Evolutionary conservation across 2,329 filamentous ascomycete species (phyloP), one percentile per base, ranked within the genome.

Genomic region (Raffaelea ambrosiae): DNA sequence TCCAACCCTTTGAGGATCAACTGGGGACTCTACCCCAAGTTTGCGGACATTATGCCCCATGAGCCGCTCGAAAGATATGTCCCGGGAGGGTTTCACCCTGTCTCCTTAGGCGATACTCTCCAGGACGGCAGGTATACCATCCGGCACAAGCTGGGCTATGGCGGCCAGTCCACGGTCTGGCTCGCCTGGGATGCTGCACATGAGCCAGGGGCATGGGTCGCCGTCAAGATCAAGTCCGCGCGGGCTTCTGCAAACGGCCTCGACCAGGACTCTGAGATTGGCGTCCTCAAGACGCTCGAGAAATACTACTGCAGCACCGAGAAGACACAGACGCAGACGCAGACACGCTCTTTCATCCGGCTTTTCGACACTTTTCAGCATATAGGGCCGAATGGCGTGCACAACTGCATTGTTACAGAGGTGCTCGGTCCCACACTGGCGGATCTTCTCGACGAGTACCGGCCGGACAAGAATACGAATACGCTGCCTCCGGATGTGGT

Each of bases 131-230:
- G 44, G 23, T 46, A 46, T 22, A 46, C 38, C 23, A 40, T 46
- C 38, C n/a, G 38, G 22, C 36, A n/a, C 11, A 46, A 46, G 23
- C 44, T 46, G 10, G 44, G 44, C 38, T 46, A 16, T 23, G 44
- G 44, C 38, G 44, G 44, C 23, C 36, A 40, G n/a, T 40, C 44
- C 8, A 46, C 44, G 4, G 44, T 46, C 7, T 46, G 44, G 44
- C 44, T 46, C 16, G 44, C 36, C 21, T 40, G 21, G 35, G 44
- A 46, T 40, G 21, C 16, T 5, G 7, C 7, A 22, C 5, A 39
- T 3, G 18, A 44, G 16, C 18, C 16, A 20, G 29, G 18, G 35
- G 18, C 5, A 36, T 44, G 42, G 42, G 42, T 44, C 3, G 20
- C 42, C 18, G 22, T 36, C n/a, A 44, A 44, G 18, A 22, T 44